Evolutionary conservation across 768 basidiomycete genomes (phyloP).

Genomic region (Auricularia sp.): DNA sequence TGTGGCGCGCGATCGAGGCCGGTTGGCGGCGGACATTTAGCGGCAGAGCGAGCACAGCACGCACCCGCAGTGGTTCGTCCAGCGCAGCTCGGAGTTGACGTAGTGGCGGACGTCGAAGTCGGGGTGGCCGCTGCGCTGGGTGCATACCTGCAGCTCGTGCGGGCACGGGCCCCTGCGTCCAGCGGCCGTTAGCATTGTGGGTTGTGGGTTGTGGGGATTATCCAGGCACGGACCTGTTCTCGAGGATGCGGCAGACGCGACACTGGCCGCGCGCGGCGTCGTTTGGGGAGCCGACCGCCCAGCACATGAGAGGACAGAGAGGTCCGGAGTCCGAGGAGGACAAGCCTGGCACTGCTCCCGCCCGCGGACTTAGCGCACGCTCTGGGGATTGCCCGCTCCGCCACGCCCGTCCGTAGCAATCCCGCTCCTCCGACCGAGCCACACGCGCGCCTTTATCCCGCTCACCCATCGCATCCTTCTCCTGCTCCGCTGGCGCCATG

Average conservation of each 20-base stretch:
- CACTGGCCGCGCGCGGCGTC: constrained; percentile 52
- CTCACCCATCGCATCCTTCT: too few relatives aligned
- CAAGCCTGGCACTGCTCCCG: constrained; percentile 1
- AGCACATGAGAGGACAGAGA: constrained; percentile 48
- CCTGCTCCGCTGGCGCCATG: not conserved
- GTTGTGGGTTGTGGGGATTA: not conserved
- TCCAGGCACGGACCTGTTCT: constrained; percentile 30
- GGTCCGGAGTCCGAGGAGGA: constrained; percentile 2
- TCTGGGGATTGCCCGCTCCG: not conserved
- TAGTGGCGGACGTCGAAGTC: constrained; percentile 68
- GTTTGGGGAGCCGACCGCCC: constrained; percentile 56
- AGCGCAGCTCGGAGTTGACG: constrained; percentile 79
- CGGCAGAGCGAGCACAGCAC: not conserved
- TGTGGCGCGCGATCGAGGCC: constrained; percentile 64
- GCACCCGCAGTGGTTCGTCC: constrained; percentile 10
- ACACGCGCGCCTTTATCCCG: too few relatives aligned
- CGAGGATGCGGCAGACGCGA: constrained; percentile 80
- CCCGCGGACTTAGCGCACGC: not conserved
- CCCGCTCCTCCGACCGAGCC: too few relatives aligned
- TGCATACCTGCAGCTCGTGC: constrained; percentile 42
- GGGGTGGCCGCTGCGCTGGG: constrained; percentile 64
- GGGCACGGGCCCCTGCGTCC: constrained; percentile 8
- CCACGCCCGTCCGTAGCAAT: not conserved
- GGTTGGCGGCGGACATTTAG: constrained; percentile 38
- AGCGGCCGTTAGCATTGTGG: constrained; percentile 8